A percentile compares a stretch with the other conserved stretches of the same genome.
phyloP scores from a whole-genome alignment of 805 yeast species.

The Metschnikowia koreensis region DNA sequence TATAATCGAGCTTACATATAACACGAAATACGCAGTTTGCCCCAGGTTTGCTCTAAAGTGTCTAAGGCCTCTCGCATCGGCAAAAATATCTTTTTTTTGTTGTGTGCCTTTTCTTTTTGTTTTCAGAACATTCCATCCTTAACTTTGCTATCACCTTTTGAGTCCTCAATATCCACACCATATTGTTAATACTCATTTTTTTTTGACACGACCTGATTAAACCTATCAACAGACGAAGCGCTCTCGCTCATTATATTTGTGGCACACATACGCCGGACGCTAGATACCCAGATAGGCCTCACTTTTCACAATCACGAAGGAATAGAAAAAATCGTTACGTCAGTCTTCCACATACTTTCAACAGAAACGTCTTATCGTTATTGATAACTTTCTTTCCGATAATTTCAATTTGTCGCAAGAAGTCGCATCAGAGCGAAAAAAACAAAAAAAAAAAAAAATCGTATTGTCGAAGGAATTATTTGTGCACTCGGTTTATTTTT shows the following conservation, averaged over 20 bases:
- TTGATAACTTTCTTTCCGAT: too few species aligned
- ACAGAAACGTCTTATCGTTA: background rate
- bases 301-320: background rate
- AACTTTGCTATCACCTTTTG: background rate
- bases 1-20: slow-evolving; percentile 7
- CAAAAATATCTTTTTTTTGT: background rate
- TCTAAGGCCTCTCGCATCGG: background rate
- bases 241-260: background rate
- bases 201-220: background rate
- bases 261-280: background rate
- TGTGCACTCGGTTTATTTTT: background rate
- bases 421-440: too few species aligned
- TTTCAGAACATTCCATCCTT: background rate
- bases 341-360: background rate
- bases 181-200: background rate
- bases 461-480: background rate
- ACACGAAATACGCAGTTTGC: slow-evolving; percentile 3
- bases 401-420: too few species aligned
- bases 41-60: slow-evolving; percentile 6
- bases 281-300: background rate
- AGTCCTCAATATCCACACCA: background rate
- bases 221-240: background rate
- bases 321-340: too few species aligned
- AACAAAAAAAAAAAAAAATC: too few species aligned
- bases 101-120: background rate